Evolutionary conservation across 345 rosid genomes (phyloP).

Genomic region (Syzygium aqueum): DNA sequence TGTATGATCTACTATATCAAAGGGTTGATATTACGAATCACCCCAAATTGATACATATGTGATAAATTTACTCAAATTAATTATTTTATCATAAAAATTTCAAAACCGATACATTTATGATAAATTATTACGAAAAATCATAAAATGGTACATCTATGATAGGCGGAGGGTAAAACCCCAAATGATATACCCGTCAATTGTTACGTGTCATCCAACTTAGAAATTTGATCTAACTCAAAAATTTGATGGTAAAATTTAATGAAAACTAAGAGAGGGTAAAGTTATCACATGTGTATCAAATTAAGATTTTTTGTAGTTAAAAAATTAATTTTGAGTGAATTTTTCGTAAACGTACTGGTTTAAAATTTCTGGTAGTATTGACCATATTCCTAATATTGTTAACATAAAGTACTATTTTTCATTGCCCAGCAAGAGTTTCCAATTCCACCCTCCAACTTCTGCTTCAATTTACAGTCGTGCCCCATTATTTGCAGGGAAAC

Average conservation of each 20-base stretch:
- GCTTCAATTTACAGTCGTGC: background rate
- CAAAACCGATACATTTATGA: accelerated
- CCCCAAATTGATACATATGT: accelerated
- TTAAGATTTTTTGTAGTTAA: too few relatives aligned
- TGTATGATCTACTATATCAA: background rate
- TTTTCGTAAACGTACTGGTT: accelerated
- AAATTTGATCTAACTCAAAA: accelerated
- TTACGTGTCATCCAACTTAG: accelerated
- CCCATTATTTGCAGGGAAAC: background rate
- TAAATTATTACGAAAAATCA: too few relatives aligned
- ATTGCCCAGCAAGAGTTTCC: background rate
- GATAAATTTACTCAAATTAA: background rate
- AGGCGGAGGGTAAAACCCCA: too few relatives aligned
- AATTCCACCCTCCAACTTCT: background rate
- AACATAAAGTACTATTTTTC: background rate
- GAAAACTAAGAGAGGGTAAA: accelerated
- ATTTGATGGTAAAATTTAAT: too few relatives aligned
- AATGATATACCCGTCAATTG: accelerated
- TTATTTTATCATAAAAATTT: background rate
- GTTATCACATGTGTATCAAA: accelerated
- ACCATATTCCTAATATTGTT: background rate
- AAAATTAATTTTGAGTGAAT: too few relatives aligned
- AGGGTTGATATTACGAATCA: background rate
- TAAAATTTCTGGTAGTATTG: too few relatives aligned
- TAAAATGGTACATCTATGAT: accelerated